Evolutionary conservation across 306 rosid genomes (phyloP), one percentile per base, ranked within the genome.

Genomic region (Rosa lucieae): DNA sequence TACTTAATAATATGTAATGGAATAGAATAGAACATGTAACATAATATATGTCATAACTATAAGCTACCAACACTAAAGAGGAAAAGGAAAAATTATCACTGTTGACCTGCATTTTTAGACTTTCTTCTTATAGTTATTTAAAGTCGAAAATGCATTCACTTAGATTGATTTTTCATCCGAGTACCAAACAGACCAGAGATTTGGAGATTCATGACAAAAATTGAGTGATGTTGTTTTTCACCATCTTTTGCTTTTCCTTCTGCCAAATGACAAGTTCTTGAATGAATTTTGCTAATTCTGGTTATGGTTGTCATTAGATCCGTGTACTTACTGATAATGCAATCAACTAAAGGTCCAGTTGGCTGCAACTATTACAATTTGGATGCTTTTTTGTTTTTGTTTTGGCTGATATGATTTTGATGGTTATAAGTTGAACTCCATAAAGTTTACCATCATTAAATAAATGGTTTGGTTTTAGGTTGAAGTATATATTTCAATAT

Each of bases 251-350:
- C 43, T 78, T 14, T 55, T 42, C 43, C 76, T 55, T 17, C 70
- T 18, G 39, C 73, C 75, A 52, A 69, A 43, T 63, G 70, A 55
- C 62, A 68, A 69, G 1, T 8, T 65, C 49, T 29, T 59, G 15
- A 71, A 52, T 40, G 32, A 42, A 21, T 44, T 39, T 75, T 29
- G 10, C 46, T 23, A 26, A 4, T 58, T 75, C 5, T 29, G 73
- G 20, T 68, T 67, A 35, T 56, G 40, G 43, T 58, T 49, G 51
- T 11, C 18, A 26, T 11, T 58, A 26, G 26, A 59, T 39, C 11
- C 26, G 78, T 61, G 12, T 70, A 78, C 51, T 39, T 70, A 44
- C 61, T 58, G 48, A 72, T 53, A 53, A 43, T 14, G n/a, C 39
- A 52, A 68, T 44, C 26, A 23, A 23, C 26, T 23, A 23, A 23